Base-by-base conservation (phyloP, 192 early-diverging fungal genomes). In the Linnemannia zychae region DNA sequence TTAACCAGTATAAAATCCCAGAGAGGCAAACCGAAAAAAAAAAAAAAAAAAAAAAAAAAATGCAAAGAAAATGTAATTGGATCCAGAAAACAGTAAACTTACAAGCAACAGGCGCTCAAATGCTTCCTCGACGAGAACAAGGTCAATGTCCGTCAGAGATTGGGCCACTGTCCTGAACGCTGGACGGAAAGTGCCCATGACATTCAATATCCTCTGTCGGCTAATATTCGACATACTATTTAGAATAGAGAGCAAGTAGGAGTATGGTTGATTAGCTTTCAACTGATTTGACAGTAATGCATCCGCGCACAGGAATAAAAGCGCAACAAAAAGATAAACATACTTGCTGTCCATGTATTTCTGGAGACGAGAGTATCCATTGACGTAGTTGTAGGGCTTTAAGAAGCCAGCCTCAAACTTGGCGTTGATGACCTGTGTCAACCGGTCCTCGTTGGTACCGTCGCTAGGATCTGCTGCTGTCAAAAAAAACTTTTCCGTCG, bases 351-450 rank as follows among this genome's bases (percentile, higher is more conserved):
- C 97, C 97, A 99, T 98, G 88, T 96, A 98, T 74, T 88, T 84
- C 78, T 97, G 96, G 73, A 99, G 90, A 38, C 96, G 89, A 11
- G 96, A 91, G 86, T 99, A 99, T 3, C 95, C 95, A 81, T 93
- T 96, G 80, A 96, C 94, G 87, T 98, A 98, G 90, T 99, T 97
- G 92, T 97, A 97, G n/a, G 98, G 98, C 86, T 96, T 97, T 57
- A 99, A 89, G 77, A 98, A 92, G 0, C 98, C 98, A 0, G 98
- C 98, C 76, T 99, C 96, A 74, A 96, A 97, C 85, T 99, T 99
- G 36, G 98, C 98, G 81, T 95, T 94, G 82, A 99, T 97, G 28
- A 99, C 95, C 77, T 96, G 94, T 28, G 92, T 96, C 75, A 99
- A 89, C 80, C 97, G 94, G 77, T 97, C 97, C 83, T 97, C 96